Evolutionary conservation across 1,284 basidiomycete species (phyloP), one percentile per base, ranked within the genome.

Genomic region (Neolentinus lepideus): DNA sequence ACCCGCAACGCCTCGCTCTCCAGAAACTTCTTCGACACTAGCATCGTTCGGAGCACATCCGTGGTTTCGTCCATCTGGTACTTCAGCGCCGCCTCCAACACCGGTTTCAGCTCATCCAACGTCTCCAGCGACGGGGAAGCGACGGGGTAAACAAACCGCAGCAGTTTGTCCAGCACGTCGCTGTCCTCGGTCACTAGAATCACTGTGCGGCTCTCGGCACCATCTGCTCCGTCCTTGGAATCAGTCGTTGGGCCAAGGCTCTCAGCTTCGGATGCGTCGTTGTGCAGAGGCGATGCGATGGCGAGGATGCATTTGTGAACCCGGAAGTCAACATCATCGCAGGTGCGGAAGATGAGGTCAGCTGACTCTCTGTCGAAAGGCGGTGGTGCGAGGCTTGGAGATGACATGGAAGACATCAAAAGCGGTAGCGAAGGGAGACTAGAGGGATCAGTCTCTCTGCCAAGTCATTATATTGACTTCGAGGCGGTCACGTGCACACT

Each of bases 1-100:
- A 69, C 59, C 21, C 67, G 69, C 12, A 68, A 35, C 1, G 67
- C 66, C 27, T 71, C 66, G 45, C 57, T 35, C 6, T 70, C 64
- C 1, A 71, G 56, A 54, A 68, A 69, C 1, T 58, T 45, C 1
- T 65, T 60, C 33, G 47, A 50, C 25, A 25, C 47, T 8, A 50
- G 27, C 47, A 4, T 50, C 47, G 6, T 50, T 16, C 47, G 22
- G 11, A 50, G 24, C 22, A 50, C 4, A 6, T 26, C 22, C 22
- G 24, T 16, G 8, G 22, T 11, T 6, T 35, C n/a, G 3, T 52
- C 51, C 51, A 52, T 52, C 29, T 43, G 52, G 57, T 51, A 45
- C 61, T 43, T 38, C 46, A 11, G 36, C 12, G 46, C 53, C 2
- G 52, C 53, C 16, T 16, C 27, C 8, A 53, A 27, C 12, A 57